Base-by-base conservation (phyloP, 2,329 filamentous ascomycete species). In the Fusarium sp. region DNA sequence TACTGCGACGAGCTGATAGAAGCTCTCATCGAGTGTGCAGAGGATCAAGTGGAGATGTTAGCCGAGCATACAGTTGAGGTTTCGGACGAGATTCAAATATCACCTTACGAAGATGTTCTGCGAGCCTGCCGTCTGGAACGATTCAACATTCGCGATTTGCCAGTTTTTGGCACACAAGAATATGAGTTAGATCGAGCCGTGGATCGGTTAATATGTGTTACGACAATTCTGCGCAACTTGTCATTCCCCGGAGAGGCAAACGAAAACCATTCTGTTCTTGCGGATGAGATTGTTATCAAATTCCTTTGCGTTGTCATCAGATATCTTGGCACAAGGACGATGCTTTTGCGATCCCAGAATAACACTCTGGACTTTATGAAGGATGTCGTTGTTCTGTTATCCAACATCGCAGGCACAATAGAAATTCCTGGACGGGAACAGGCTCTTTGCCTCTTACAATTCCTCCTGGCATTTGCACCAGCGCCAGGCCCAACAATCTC, bases 341-440 rank as follows among this genome's bases (percentile, higher is more conserved):
- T 95, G 86, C 86, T 98, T 30, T 83, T 98, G 44, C 90, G 94
- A 41, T 93, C 90, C 6, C 88, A 96, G 71, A 85, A 88, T 76
- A 97, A 98, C 80, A 96, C 92, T 1, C 84, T 98, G 71, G 96
- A 99, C 79, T 95, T 98, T 75, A 97, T 98, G 93, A 99, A 99
- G 81, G 96, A 99, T 79, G 85, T 94, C 30, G 89, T 98, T 61
- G 91, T 94, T 18, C 90, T 97, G 71, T 84, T 99, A 57, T 98
- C 95, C 60, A 98, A 99, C 79, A 89, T 97, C 49, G 90, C 94
- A 10, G 89, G 92, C 48, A 88, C 89, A 12, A 87, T 98, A 55
- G 91, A 95, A 76, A 84, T 99, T 41, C 92, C 94, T 3, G 91
- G 91, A 22, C 91, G 92, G 68, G 94, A 98, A 76, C 94, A 98